Percentiles rank a stretch among this genome's conserved stretches.
Conservation (phyloP, 1,139 yeast species). For the Lodderomyces margitis region DNA sequence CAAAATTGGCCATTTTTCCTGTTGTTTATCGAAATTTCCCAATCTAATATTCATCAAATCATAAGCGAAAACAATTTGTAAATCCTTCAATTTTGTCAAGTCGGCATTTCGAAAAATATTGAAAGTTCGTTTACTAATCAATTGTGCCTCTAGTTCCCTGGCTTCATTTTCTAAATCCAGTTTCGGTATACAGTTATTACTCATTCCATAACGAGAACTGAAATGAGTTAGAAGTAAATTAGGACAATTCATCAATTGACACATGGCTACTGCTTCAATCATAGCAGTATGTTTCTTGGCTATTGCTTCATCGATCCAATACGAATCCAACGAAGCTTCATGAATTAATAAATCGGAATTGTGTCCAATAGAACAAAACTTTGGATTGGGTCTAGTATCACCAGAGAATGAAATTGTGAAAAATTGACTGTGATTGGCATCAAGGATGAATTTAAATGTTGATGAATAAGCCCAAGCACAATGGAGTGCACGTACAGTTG, state of each 20-base stretch:
- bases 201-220: conserved; percentile 81
- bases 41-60: conserved; percentile 38
- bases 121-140: background rate
- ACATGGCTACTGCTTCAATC: conserved; percentile 76
- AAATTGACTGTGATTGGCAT: conserved; percentile 17
- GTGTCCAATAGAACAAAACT: conserved; percentile 60
- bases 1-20: conserved; percentile 12
- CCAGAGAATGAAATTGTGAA: conserved; percentile 90
- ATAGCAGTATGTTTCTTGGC: conserved; percentile 88
- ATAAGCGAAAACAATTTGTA: conserved; percentile 42
- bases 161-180: conserved; percentile 10
- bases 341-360: conserved; percentile 80
- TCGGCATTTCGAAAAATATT: conserved; percentile 4
- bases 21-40: conserved; percentile 15
- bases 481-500: conserved; percentile 77
- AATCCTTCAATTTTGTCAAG: conserved; percentile 19
- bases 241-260: conserved; percentile 68
- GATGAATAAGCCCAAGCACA: conserved; percentile 83
- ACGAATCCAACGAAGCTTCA: conserved; percentile 89
- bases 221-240: conserved; percentile 83
- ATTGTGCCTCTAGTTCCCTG: background rate
- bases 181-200: conserved; percentile 44
- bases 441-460: conserved; percentile 48
- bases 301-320: conserved; percentile 74
- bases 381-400: conserved; percentile 81